These are phyloP conservation scores for Aspergillus versicolor DNA, from an alignment of 2,329 filamentous ascomycete genomes.

Conservation along the genomic window DNA sequence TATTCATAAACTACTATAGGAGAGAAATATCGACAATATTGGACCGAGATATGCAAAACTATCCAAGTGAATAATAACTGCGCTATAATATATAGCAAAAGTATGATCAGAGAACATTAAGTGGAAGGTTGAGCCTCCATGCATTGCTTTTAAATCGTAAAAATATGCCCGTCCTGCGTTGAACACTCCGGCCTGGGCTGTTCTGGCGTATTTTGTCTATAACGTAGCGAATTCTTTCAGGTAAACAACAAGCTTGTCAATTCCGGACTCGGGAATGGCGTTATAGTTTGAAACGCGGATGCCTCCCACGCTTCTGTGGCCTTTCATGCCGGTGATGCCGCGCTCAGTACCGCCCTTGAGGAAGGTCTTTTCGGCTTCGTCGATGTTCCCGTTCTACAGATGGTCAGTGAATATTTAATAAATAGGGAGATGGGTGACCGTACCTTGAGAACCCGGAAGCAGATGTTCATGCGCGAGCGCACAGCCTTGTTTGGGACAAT, in stretches of 20 bases:
- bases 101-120: background rate
- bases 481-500: conserved; percentile 74
- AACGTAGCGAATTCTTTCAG: conserved; percentile 54
- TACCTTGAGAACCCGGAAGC: conserved; percentile 70
- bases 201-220: background rate
- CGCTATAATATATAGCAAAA: background rate
- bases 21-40: background rate
- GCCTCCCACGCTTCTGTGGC: conserved; percentile 78
- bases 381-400: conserved; percentile 58
- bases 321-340: conserved; percentile 78
- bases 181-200: background rate
- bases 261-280: conserved; percentile 60
- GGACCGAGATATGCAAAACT: background rate
- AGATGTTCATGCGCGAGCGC: conserved; percentile 92
- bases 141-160: background rate
- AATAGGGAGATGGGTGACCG: background rate
- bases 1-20: background rate
- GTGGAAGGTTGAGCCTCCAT: conserved; percentile 14
- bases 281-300: conserved; percentile 91
- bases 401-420: background rate
- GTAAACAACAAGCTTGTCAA: conserved; percentile 43
- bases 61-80: background rate
- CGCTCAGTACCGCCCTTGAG: conserved; percentile 67
- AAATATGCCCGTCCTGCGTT: conserved; percentile 2
- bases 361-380: conserved; percentile 72